These are phyloP conservation scores for Sclerotinia minor DNA, from an alignment of 2,329 filamentous ascomycete genomes.

Conservation along the genomic window DNA sequence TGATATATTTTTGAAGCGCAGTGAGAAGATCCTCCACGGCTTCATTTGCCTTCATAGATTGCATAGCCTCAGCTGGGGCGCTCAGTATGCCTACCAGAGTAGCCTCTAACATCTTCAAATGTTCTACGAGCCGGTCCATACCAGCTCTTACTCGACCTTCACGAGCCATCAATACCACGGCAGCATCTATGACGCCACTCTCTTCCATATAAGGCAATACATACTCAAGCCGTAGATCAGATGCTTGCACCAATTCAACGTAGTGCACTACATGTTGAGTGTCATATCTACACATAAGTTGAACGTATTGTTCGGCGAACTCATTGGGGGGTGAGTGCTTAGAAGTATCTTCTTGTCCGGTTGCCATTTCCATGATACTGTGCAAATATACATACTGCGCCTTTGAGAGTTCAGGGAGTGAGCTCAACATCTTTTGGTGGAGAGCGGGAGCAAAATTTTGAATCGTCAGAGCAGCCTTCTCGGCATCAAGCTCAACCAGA, in stretches of 20 bases:
- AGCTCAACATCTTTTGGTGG: conserved; percentile 55
- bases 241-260: conserved; percentile 71
- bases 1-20: conserved; percentile 82
- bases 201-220: conserved; percentile 86
- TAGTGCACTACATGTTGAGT: conserved; percentile 82
- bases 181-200: conserved; percentile 87
- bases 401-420: conserved; percentile 54
- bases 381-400: conserved; percentile 66
- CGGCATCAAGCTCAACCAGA: conserved; percentile 58
- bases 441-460: conserved; percentile 56
- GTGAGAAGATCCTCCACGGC: conserved; percentile 72
- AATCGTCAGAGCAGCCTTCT: conserved; percentile 57
- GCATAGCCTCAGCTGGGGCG: conserved; percentile 57
- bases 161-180: conserved; percentile 83
- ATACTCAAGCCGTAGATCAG: conserved; percentile 75
- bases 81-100: conserved; percentile 72
- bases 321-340: conserved; percentile 51
- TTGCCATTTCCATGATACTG: conserved; percentile 68
- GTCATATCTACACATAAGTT: conserved; percentile 86
- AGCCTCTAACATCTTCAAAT: conserved; percentile 76
- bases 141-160: conserved; percentile 82
- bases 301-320: conserved; percentile 81
- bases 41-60: conserved; percentile 57
- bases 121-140: conserved; percentile 80
- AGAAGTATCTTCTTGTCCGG: conserved; percentile 42